Percentiles rank a stretch among this genome's conserved stretches.
phyloP scores from a whole-genome alignment of 2,329 filamentous ascomycete genomes.

The Claviceps cyperi region DNA sequence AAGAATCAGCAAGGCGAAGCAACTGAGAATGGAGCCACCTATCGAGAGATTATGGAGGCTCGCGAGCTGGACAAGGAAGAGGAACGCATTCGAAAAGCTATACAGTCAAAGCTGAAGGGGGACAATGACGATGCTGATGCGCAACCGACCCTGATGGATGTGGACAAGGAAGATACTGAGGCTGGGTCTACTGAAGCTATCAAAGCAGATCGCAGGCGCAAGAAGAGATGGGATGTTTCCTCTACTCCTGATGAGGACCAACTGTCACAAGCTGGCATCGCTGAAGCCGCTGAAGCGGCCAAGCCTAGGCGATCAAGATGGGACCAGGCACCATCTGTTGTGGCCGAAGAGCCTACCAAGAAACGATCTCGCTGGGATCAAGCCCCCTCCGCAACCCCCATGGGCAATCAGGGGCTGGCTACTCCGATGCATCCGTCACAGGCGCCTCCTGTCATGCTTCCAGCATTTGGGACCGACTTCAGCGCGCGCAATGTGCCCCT shows the following conservation, averaged over 20 bases:
- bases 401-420: slow-evolving; percentile 58
- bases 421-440: slow-evolving; percentile 66
- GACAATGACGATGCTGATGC: slow-evolving; percentile 50
- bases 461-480: slow-evolving; percentile 70
- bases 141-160: slow-evolving; percentile 59
- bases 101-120: slow-evolving; percentile 56
- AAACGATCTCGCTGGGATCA: slow-evolving; percentile 86
- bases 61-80: slow-evolving; percentile 90
- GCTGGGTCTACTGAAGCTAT: slow-evolving; percentile 51
- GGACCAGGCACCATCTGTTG: slow-evolving; percentile 62
- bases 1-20: slow-evolving; percentile 55
- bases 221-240: slow-evolving; percentile 85
- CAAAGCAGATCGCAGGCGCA: slow-evolving; percentile 59
- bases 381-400: slow-evolving; percentile 66
- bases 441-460: slow-evolving; percentile 28
- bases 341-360: slow-evolving; percentile 46
- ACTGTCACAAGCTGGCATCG: slow-evolving; percentile 30
- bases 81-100: slow-evolving; percentile 65
- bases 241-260: slow-evolving; percentile 41
- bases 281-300: slow-evolving; percentile 36
- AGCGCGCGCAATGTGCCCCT: slow-evolving; percentile 59
- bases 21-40: slow-evolving; percentile 60
- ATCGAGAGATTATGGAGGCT: slow-evolving; percentile 79
- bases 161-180: slow-evolving; percentile 60
- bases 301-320: slow-evolving; percentile 71